phyloP scores from a whole-genome alignment of 2,329 filamentous ascomycete species.

The Plectosphaerella plurivora region DNA sequence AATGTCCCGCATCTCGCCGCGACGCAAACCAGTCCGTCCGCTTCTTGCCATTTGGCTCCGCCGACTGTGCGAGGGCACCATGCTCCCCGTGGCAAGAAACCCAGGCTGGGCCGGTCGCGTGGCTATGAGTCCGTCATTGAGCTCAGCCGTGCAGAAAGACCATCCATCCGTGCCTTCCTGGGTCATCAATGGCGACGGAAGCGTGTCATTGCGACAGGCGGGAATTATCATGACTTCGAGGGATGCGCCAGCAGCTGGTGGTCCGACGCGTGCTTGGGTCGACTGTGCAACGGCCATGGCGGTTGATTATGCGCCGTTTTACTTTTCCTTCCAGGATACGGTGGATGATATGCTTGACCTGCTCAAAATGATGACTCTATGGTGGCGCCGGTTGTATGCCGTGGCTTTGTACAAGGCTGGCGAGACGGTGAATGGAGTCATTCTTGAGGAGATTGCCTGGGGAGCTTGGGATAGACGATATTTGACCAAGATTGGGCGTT shows the following conservation, averaged over 20 bases:
- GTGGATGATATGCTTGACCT: background rate
- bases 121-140: background rate
- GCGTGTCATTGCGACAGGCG: background rate
- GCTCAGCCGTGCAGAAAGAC: background rate
- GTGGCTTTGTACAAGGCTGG: background rate
- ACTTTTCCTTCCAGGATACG: background rate
- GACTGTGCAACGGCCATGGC: background rate
- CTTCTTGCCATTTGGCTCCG: background rate
- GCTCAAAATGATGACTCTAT: background rate
- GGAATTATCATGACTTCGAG: background rate
- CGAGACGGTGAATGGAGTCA: background rate
- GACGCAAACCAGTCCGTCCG: background rate
- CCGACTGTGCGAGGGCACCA: background rate
- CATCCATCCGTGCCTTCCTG: background rate
- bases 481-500: background rate
- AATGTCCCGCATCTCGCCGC: background rate
- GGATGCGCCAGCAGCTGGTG: background rate
- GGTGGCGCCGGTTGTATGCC: background rate
- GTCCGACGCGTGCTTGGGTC: background rate
- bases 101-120: background rate
- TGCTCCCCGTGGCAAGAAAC: background rate
- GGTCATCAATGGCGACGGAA: background rate
- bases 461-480: background rate
- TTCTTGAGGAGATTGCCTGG: background rate
- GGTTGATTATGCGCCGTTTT: background rate